Conservation (phyloP, 805 yeast genomes). For the Schizosaccharomyces cryophilus region DNA sequence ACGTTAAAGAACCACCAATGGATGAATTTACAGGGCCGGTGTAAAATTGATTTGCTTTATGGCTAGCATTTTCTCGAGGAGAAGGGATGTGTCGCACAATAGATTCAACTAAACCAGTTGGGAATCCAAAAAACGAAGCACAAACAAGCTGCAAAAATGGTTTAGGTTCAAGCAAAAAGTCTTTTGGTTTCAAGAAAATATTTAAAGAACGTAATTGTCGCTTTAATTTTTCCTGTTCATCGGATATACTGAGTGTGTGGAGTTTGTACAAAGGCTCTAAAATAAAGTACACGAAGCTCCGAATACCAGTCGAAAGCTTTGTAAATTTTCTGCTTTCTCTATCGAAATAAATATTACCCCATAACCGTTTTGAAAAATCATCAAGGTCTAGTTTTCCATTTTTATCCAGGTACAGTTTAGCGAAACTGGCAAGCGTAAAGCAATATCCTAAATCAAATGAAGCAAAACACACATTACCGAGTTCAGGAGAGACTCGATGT, state of each 20-base stretch:
- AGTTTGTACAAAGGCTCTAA: constrained; percentile 64
- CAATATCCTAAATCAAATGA: constrained; percentile 37
- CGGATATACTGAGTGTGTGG: constrained; percentile 28
- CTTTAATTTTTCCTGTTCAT: constrained; percentile 22
- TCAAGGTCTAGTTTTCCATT: constrained; percentile 15
- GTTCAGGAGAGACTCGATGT: constrained; percentile 28
- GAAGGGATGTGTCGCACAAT: constrained; percentile 16
- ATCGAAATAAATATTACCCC: constrained; percentile 53
- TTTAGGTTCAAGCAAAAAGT: constrained; percentile 27
- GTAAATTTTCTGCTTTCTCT: constrained; percentile 22
- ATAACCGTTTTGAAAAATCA: constrained; percentile 29
- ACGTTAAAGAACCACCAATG: constrained; percentile 9
- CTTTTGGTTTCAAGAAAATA: constrained; percentile 16
- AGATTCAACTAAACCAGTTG: constrained; percentile 30
- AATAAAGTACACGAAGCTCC: constrained; percentile 38
- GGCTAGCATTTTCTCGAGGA: constrained; percentile 16
- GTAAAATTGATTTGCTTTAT: constrained; percentile 8
- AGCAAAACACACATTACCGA: constrained; percentile 49
- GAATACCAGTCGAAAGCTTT: constrained; percentile 12
- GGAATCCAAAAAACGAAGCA: constrained; percentile 26
- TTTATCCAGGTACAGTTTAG: constrained; percentile 21
- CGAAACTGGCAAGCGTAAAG: constrained; percentile 46
- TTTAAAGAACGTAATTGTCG: constrained; percentile 25
- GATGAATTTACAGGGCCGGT: constrained; percentile 13
- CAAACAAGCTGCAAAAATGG: constrained; percentile 33